These are phyloP conservation scores for Debaryomyces maramus DNA, from an alignment of 805 yeast genomes.

Conservation along the genomic window DNA sequence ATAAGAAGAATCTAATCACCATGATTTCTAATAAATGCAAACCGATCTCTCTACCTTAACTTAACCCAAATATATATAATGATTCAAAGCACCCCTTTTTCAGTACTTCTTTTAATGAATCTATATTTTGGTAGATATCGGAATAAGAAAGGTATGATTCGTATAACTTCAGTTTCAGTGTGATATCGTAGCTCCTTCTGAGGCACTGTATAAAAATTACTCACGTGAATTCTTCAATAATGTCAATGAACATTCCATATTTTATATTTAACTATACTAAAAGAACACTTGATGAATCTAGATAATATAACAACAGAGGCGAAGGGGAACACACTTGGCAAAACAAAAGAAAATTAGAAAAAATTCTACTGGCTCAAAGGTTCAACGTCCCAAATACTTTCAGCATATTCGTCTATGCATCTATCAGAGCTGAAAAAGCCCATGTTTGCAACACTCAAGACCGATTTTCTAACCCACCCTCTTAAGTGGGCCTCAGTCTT, in stretches of 20 bases:
- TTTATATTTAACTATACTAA: too few species aligned
- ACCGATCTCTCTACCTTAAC: neutral
- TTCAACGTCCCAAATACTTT: conserved; percentile 88
- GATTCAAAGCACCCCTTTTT: neutral
- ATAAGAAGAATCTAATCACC: conserved; percentile 1
- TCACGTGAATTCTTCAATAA: too few species aligned
- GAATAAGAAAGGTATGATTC: too few species aligned
- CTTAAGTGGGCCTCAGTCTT: conserved; percentile 51
- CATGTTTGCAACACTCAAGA: conserved; percentile 82
- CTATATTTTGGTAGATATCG: too few species aligned
- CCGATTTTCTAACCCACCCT: conserved; percentile 75
- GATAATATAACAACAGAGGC: too few species aligned
- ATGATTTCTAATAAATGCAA: neutral
- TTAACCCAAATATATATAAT: neutral
- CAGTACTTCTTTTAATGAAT: neutral
- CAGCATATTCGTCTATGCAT: conserved; percentile 90
- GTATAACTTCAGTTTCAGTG: too few species aligned
- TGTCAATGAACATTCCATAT: too few species aligned
- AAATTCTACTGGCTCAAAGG: conserved; percentile 43
- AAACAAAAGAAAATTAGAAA: neutral
- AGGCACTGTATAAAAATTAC: too few species aligned
- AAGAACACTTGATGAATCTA: too few species aligned
- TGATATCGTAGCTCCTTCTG: too few species aligned
- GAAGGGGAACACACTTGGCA: too few species aligned
- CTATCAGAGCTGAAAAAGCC: conserved; percentile 92